Base-by-base conservation (phyloP, 1,284 basidiomycete species). In the Cryptococcus sp. region DNA sequence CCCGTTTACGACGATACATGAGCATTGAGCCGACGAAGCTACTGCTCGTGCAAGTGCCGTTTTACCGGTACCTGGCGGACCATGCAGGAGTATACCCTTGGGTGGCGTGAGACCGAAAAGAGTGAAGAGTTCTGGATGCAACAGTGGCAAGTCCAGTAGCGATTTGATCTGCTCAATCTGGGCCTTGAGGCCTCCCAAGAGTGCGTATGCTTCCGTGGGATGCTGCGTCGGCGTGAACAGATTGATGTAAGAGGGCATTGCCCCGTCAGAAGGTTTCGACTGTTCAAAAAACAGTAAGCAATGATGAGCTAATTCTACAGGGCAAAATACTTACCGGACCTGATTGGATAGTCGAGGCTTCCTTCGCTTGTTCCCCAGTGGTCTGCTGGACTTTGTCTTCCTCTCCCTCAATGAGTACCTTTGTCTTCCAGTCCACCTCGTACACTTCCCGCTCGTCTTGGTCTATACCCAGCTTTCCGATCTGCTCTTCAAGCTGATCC, bases 41-140 rank as follows among this genome's bases (percentile, higher is more conserved):
- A 96, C 93, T 8, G 91, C 90, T 54, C 91, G 87, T 8, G 93
- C 92, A 1, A 96, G 82, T 65, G 94, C 91, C 0, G 94, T 96
- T 79, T 96, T 97, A 15, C 93, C 93, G 5, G 93, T 97, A 20
- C 93, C 93, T 1, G 93, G 91, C 17, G 92, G 92, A 16, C 93
- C 93, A 75, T 95, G 88, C 1, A 97, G 84, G 5, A 96, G 83
- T 44, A 97, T 87, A 8, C 93, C 93, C 49, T 89, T 86, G 10
- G 93, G 93, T 15, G 93, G 92, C 67, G 90, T 92, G 25, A 96
- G 82, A 19, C 93, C 91, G 72, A 98, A 95, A 69, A 90, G 86
- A 0, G 82, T 84, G 79, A 95, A 99, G 16, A 98, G 83, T 55
- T 94, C 90, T 5, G 96, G 96, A 39, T 88, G 87, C 20, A 85